Evolutionary conservation across 345 rosid genomes (phyloP).

Genomic region (Linum trigynum): DNA sequence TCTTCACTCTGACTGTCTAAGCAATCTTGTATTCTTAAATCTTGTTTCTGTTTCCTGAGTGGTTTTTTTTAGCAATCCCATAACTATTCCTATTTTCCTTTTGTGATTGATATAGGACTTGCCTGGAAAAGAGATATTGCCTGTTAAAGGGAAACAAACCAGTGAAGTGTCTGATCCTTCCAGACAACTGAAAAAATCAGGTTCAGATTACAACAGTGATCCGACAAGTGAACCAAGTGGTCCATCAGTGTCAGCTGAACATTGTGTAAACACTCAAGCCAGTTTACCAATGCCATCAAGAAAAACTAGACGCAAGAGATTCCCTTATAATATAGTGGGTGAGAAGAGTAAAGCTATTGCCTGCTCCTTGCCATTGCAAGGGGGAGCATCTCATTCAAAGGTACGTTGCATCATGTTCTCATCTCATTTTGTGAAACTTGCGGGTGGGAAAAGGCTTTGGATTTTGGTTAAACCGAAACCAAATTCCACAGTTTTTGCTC

Average conservation of each 20-base stretch:
- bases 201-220: constrained; percentile 27
- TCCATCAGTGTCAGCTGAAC: constrained; percentile 26
- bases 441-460: not conserved
- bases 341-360: constrained; percentile 32
- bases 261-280: constrained; percentile 35
- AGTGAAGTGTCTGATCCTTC: constrained; percentile 35
- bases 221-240: constrained; percentile 32
- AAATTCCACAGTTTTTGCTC: too few relatives aligned
- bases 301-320: constrained; percentile 59
- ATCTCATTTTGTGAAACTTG: not conserved
- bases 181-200: constrained; percentile 35
- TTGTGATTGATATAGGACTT: constrained; percentile 12
- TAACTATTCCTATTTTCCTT: not conserved
- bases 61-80: too few relatives aligned
- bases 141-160: constrained; percentile 11
- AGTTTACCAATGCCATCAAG: constrained; percentile 28
- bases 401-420: constrained; percentile 15
- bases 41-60: too few relatives aligned
- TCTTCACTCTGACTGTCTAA: too few relatives aligned
- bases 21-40: too few relatives aligned
- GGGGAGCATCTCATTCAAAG: constrained; percentile 28
- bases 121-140: constrained; percentile 10
- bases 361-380: constrained; percentile 26
- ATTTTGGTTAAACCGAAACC: too few relatives aligned
- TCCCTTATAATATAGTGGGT: constrained; percentile 26